Evolutionary conservation across 495 filamentous ascomycete species (phyloP), one percentile per base, ranked within the genome.

Genomic region (Lophiotrema nucula): DNA sequence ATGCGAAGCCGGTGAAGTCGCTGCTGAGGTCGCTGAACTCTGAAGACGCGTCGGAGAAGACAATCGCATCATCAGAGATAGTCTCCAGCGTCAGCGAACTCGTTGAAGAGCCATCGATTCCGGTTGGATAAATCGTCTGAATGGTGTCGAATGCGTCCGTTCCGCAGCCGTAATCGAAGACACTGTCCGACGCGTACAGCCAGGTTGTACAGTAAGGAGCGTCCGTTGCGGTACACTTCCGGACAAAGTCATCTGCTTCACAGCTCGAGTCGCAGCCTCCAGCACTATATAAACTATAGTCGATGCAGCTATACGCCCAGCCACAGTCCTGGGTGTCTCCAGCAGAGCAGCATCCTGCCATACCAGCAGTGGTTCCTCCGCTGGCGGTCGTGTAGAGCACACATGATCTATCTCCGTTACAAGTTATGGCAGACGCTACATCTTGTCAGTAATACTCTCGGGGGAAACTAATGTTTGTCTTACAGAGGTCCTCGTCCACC

Each of bases 181-280:
- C 52, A 2, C 47, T 45, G 25, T 58, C 58, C 10, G 24, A 43
- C 8, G 54, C 43, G 38, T 66, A 66, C 4, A 58, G 58, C 63
- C 63, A 66, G 24, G 63, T 58, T n/a, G 58, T 49, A 50, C 63
- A 66, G 49, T 58, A 66, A 1, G 58, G 63, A 1, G 48, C 3
- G 26, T 4, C 15, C 11, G 16, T 19, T 31, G 56, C 31, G n/a
- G 64, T 47, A 39, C 64, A 63, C 35, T 67, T 67, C n/a, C 47
- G 54, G 31, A 67, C 35, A 53, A 67, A 67, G 24, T 28, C 38
- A 41, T 67, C 58, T 22, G 24, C 15, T 26, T 35, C 27, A 41
- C 64, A 67, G 27, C 41, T 49, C 3, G 28, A 31, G 25, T 38
- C 39, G 39, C 64, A 67, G 18, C 22, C 21, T 13, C 47, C 28